phyloP scores from a whole-genome alignment of 805 yeast species.

The Nakazawaea peltata region DNA sequence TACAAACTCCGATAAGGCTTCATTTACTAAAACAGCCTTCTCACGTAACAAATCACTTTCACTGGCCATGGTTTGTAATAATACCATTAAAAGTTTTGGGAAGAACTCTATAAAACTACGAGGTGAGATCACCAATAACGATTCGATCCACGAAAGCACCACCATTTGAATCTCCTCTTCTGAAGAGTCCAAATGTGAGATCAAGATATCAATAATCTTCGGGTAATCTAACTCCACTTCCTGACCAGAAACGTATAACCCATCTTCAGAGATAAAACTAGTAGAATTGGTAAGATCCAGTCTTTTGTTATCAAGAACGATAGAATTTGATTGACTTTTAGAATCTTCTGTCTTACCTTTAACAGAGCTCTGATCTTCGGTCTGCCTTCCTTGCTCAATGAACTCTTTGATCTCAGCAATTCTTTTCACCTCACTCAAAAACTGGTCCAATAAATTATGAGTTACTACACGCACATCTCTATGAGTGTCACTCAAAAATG shows the following conservation, averaged over 20 bases:
- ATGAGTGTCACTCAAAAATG: slow-evolving; percentile 74
- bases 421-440: slow-evolving; percentile 73
- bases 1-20: slow-evolving; percentile 45
- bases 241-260: slow-evolving; percentile 63
- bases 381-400: slow-evolving; percentile 25
- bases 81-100: slow-evolving; percentile 65
- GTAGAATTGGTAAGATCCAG: slow-evolving; percentile 3
- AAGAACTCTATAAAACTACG: slow-evolving; percentile 63
- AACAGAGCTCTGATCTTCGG: slow-evolving; percentile 15
- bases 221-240: slow-evolving; percentile 77
- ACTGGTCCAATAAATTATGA: slow-evolving; percentile 61
- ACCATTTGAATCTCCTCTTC: slow-evolving; percentile 73
- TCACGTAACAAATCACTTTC: slow-evolving; percentile 41
- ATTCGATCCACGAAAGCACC: slow-evolving; percentile 76
- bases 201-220: slow-evolving; percentile 69
- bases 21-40: slow-evolving; percentile 49
- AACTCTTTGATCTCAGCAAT: slow-evolving; percentile 61
- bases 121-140: slow-evolving; percentile 67
- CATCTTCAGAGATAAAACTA: slow-evolving; percentile 30
- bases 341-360: slow-evolving; percentile 16
- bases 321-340: slow-evolving; percentile 17
- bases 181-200: slow-evolving; percentile 70
- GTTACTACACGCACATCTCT: slow-evolving; percentile 85
- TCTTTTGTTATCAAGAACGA: background rate
- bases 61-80: slow-evolving; percentile 56